phyloP scores from a whole-genome alignment of 2,329 filamentous ascomycete species.

The Venturia oleaginea region DNA sequence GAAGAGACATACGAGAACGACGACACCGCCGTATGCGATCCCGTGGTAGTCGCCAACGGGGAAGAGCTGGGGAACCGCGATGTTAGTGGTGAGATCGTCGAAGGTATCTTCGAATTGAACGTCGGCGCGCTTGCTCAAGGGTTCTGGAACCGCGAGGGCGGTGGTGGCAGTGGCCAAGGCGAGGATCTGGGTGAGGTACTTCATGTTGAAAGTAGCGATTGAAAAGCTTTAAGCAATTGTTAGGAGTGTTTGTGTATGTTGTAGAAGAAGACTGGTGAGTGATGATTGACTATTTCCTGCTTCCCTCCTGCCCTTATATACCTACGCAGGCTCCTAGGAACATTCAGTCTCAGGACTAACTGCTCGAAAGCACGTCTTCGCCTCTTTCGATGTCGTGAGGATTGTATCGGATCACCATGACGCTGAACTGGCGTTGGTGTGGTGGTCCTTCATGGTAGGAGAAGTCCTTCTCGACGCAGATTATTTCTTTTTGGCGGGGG shows the following conservation, averaged over 20 bases:
- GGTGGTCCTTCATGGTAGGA: background rate
- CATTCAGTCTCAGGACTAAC: background rate
- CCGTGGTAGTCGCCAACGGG: background rate
- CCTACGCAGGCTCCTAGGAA: background rate
- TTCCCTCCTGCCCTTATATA: background rate
- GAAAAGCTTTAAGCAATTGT: background rate
- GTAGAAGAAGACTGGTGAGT: background rate
- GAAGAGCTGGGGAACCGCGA: background rate
- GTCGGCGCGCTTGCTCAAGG: background rate
- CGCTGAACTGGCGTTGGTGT: background rate
- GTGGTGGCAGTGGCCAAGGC: background rate
- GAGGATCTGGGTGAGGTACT: background rate
- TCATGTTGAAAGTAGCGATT: background rate
- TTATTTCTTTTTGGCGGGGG: background rate
- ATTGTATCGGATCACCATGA: background rate
- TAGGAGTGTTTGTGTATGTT: background rate
- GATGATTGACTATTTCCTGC: background rate
- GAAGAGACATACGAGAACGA: background rate
- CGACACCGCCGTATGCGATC: background rate
- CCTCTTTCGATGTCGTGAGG: background rate
- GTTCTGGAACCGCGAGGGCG: background rate
- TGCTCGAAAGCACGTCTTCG: background rate
- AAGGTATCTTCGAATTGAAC: background rate
- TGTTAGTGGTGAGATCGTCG: background rate
- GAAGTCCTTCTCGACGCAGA: background rate